Evolutionary conservation across 352 stramenopile species (phyloP).

Genomic region (Phytophthora capsici): DNA sequence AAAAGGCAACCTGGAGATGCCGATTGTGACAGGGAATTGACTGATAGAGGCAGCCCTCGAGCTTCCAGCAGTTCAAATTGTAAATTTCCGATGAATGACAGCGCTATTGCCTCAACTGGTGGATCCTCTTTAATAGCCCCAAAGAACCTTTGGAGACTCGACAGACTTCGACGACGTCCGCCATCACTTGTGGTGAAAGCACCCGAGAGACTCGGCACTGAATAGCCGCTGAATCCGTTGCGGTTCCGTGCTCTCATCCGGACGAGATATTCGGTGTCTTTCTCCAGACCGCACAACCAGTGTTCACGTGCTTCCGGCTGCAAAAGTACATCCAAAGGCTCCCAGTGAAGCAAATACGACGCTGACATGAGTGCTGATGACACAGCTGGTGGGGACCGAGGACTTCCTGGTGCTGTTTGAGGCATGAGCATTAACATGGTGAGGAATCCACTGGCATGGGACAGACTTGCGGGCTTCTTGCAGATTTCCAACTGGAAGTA

Average conservation of each 20-base stretch:
- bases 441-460: slow-evolving; percentile 52
- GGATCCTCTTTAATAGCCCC: slow-evolving; percentile 29
- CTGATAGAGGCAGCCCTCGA: slow-evolving; percentile 20
- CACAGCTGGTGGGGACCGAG: slow-evolving; percentile 17
- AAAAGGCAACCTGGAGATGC: slow-evolving; percentile 24
- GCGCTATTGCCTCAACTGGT: slow-evolving; percentile 23
- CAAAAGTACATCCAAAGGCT: slow-evolving; percentile 53
- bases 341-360: slow-evolving; percentile 60
- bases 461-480: slow-evolving; percentile 58
- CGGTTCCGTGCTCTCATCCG: slow-evolving; percentile 65
- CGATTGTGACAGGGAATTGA: background rate
- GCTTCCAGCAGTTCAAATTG: slow-evolving; percentile 69
- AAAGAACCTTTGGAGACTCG: slow-evolving; percentile 40
- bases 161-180: slow-evolving; percentile 16
- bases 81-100: slow-evolving; percentile 65
- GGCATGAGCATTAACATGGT: slow-evolving; percentile 62
- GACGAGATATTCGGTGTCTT: slow-evolving; percentile 65
- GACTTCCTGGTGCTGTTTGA: slow-evolving; percentile 24
- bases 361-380: slow-evolving; percentile 39
- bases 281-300: slow-evolving; percentile 61
- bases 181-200: slow-evolving; percentile 54
- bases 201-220: slow-evolving; percentile 45
- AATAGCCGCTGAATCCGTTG: slow-evolving; percentile 71
- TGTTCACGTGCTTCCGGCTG: slow-evolving; percentile 59
- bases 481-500: slow-evolving; percentile 70